Conservation (phyloP, 2,329 filamentous ascomycete genomes). For the Calonectria ilicicola region DNA sequence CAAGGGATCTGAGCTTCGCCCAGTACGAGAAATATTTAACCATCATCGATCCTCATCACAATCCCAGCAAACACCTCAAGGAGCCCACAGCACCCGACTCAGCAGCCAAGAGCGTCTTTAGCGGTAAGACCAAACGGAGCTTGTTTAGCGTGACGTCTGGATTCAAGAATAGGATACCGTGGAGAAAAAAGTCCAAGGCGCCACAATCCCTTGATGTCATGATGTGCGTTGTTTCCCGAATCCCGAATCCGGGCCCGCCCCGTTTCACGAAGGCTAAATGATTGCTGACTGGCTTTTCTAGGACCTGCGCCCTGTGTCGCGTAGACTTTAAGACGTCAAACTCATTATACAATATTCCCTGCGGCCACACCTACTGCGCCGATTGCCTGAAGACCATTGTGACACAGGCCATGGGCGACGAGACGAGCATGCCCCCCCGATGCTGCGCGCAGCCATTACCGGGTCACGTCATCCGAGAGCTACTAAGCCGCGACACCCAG, state of each 20-base stretch:
- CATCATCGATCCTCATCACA: conserved; percentile 56
- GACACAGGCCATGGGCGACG: conserved; percentile 65
- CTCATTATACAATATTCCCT: conserved; percentile 63
- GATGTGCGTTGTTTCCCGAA: conserved; percentile 42
- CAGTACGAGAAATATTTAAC: conserved; percentile 65
- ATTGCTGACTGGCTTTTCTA: conserved; percentile 46
- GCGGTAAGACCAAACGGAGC: conserved; percentile 58
- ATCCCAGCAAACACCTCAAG: conserved; percentile 56
- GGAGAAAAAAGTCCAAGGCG: conserved; percentile 51
- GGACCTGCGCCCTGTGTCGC: conserved; percentile 69
- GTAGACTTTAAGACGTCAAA: conserved; percentile 61
- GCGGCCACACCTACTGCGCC: conserved; percentile 69
- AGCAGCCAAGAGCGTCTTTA: conserved; percentile 56
- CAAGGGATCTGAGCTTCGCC: conserved; percentile 58
- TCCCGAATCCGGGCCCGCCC: conserved; percentile 16
- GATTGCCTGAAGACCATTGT: conserved; percentile 66
- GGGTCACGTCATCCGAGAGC: conserved; percentile 58
- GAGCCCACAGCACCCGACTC: conserved; percentile 45
- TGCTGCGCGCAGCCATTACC: conserved; percentile 70
- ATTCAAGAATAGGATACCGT: conserved; percentile 56
- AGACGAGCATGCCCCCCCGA: conserved; percentile 71
- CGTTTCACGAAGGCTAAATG: conserved; percentile 19
- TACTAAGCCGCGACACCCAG: conserved; percentile 65
- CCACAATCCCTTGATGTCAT: conserved; percentile 44
- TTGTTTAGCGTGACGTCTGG: conserved; percentile 59